A percentile compares a stretch with the other conserved stretches of the same genome.
Conservation (phyloP, 2,329 filamentous ascomycete genomes). For the Corniculantispora saksenae region DNA sequence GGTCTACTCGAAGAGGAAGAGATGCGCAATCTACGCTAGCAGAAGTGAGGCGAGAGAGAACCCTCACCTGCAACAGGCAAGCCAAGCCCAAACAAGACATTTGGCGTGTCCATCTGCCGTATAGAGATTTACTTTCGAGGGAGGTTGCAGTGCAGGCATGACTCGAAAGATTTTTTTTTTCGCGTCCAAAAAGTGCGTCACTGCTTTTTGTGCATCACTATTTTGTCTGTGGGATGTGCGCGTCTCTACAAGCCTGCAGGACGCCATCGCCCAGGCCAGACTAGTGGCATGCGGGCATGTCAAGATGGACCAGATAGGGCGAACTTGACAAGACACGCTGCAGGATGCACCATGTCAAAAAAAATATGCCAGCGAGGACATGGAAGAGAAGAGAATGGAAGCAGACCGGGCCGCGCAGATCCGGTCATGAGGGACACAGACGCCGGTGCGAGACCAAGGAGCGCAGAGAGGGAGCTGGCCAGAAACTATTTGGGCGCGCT, state of each 20-base stretch:
- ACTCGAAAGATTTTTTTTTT: conserved; percentile 10
- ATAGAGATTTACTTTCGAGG: not conserved
- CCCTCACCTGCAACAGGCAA: too few relatives aligned
- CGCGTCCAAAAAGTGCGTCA: not conserved
- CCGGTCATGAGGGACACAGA: not conserved
- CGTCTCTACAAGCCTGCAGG: not conserved
- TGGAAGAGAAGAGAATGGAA: conserved; percentile 2
- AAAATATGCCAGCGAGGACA: not conserved
- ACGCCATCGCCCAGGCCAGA: not conserved
- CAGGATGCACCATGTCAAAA: not conserved
- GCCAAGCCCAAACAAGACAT: conserved; percentile 1
- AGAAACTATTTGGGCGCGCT: not conserved
- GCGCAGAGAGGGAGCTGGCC: too few relatives aligned
- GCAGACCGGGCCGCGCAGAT: not conserved
- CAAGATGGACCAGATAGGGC: conserved; percentile 6
- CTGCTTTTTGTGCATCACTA: too few relatives aligned
- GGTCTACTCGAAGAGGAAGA: not conserved
- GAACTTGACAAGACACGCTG: not conserved
- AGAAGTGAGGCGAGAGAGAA: conserved; percentile 9
- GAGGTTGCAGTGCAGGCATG: not conserved
- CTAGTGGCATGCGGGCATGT: conserved; percentile 1
- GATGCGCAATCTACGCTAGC: not conserved
- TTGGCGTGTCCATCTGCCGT: conserved; percentile 4
- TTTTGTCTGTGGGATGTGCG: not conserved
- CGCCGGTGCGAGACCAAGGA: too few relatives aligned